Base-by-base conservation (phyloP, 441 rosid species). In the Daphne laureola region DNA sequence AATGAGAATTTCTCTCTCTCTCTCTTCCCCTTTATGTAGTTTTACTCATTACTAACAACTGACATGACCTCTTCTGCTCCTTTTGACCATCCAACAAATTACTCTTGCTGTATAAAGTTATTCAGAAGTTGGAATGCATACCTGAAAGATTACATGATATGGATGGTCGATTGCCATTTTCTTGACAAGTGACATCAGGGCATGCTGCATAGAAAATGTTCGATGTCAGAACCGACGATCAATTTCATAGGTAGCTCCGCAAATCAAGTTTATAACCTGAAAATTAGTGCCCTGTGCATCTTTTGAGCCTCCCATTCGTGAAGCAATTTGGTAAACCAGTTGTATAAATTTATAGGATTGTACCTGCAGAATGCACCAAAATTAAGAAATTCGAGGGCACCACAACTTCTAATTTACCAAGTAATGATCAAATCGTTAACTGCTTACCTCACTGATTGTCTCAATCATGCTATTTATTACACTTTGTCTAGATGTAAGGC, bases 91-190 rank as follows among this genome's bases (percentile, higher is more conserved):
- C 42, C 47, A 48, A n/a, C 38, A 31, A 31, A 31, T 31, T 9
- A 31, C 38, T 47, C 57, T 63, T 56, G 23, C 47, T 36, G 25
- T 51, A 67, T 13, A 38, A 54, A 25, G 52, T 25, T 26, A 64
- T 50, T 18, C 23, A 67, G 15, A 53, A n/a, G 46, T 14, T 43
- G 17, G 42, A 53, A 40, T 53, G 40, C 13, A 50, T 70, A 93
- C 99, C 97, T 83, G 99, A 72, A 93, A 76, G 73, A 93, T 77
- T 55, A 95, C 82, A 66, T 93, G 99, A 65, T 93, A 83, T 23
- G 99, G 99, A 79, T 93, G 99, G 73, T 90, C 97, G 58, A 81
- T 79, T 67, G 99, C 89, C 96, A 93, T 93, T 79, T 90, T 93
- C 80, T 84, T 93, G 75, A 93, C 76, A 60, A 93, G 93, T 64